Evolutionary conservation across 208 protist species (phyloP).

Genomic region (Wallacemonas collosoma): DNA sequence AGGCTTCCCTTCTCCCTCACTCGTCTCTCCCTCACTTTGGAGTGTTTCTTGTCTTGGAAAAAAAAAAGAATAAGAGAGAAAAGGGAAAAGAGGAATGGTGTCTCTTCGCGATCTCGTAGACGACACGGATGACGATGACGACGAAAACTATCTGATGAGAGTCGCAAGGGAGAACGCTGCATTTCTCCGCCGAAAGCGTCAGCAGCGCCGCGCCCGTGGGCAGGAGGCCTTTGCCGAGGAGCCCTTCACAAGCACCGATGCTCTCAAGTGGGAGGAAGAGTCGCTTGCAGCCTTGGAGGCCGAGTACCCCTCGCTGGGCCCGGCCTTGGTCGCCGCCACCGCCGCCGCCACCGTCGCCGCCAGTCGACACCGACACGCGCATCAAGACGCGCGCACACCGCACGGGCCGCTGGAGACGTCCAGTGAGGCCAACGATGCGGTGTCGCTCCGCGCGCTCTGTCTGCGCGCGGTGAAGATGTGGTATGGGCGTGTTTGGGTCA

Average conservation of each 20-base stretch:
- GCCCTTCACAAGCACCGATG: slow-evolving; percentile 13
- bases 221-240: slow-evolving; percentile 5
- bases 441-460: neutral
- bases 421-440: neutral
- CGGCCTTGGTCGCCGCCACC: neutral
- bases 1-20: too few species aligned
- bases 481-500: slow-evolving; percentile 43
- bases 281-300: neutral
- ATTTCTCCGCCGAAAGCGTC: slow-evolving; percentile 7
- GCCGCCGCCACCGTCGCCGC: neutral
- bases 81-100: neutral
- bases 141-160: neutral
- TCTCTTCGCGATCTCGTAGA: slow-evolving; percentile 11
- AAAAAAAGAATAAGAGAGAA: slow-evolving; percentile 11
- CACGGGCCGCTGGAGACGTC: neutral
- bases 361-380: neutral
- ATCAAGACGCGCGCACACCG: too few species aligned
- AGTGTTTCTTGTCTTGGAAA: neutral
- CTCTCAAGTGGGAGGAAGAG: slow-evolving; percentile 11
- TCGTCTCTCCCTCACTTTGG: too few species aligned
- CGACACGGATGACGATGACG: slow-evolving; percentile 8
- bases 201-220: slow-evolving; percentile 3
- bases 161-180: slow-evolving; percentile 1
- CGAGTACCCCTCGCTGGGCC: slow-evolving; percentile 1
- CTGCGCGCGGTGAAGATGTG: slow-evolving; percentile 5